phyloP scores from a whole-genome alignment of 345 rosid species.

The Lumnitzera racemosa region DNA sequence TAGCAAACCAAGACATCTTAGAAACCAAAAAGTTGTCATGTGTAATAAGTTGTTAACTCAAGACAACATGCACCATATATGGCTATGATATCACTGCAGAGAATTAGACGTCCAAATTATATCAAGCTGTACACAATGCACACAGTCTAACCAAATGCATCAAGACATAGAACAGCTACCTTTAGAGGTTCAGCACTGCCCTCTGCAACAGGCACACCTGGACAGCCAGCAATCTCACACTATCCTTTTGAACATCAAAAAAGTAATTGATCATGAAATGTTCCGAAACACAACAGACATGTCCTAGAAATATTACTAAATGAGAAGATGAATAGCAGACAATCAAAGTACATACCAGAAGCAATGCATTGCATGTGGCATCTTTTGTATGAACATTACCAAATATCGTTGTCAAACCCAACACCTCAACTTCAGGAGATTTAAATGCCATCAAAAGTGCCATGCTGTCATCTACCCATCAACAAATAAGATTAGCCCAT shows the following conservation, averaged over 20 bases:
- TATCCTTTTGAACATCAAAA: constrained; percentile 59
- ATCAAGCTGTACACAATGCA: no score
- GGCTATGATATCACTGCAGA: no score
- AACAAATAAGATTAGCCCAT: not conserved
- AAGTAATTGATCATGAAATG: constrained; percentile 42
- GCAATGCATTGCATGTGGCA: constrained; percentile 83
- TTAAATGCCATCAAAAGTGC: constrained; percentile 95
- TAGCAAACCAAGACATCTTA: no score
- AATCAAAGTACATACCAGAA: constrained; percentile 45
- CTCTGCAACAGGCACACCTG: constrained; percentile 78
- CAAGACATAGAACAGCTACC: constrained; percentile 33
- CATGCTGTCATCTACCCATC: constrained; percentile 74
- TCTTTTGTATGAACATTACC: constrained; percentile 69
- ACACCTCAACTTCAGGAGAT: constrained; percentile 56
- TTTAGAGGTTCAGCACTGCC: constrained; percentile 76
- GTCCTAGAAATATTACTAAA: not conserved
- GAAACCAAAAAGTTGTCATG: no score
- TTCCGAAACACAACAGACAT: constrained; percentile 10
- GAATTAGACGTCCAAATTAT: no score
- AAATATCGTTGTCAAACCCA: constrained; percentile 85
- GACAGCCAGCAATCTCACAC: constrained; percentile 93
- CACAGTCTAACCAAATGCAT: no score
- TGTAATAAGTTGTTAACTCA: no score
- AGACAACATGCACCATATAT: no score
- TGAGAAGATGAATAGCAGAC: not conserved